Conservation (phyloP, 345 rosid species). For the Hibiscus trionum region DNA sequence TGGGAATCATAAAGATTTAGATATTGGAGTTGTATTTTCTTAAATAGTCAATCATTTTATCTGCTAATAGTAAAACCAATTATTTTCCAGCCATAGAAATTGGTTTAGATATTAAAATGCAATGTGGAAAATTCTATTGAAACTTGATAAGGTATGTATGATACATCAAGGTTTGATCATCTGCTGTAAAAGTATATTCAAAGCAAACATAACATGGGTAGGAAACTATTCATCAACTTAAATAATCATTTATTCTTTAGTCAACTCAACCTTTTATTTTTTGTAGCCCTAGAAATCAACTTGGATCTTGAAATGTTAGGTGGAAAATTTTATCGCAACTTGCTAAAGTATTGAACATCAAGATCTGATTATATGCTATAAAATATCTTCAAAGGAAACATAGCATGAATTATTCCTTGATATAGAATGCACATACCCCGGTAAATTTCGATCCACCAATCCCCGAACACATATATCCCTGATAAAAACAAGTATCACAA, state of each 20-base stretch:
- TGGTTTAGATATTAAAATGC: not conserved
- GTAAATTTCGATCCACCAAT: slow-evolving; percentile 64
- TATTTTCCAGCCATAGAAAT: not conserved
- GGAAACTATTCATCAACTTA: not conserved
- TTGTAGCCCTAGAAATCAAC: not conserved
- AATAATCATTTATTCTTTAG: not conserved
- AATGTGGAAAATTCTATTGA: not conserved
- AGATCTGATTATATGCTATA: not conserved
- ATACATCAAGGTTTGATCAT: not conserved
- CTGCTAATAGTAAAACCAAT: not conserved
- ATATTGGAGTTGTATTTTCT: not conserved
- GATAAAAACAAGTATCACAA: slow-evolving; percentile 10
- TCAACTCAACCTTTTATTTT: not conserved
- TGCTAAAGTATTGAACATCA: not conserved
- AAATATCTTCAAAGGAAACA: not conserved
- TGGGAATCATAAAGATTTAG: not conserved
- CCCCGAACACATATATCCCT: slow-evolving; percentile 71
- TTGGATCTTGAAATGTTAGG: not conserved
- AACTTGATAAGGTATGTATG: not conserved
- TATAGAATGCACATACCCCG: slow-evolving; percentile 45
- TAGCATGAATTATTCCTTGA: slow-evolving; percentile 1
- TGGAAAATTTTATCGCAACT: not conserved
- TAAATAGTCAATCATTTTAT: not conserved
- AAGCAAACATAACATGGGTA: not conserved
- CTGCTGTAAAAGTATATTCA: not conserved